phyloP scores from a whole-genome alignment of 106 monocot genomes.

The Dendrobium nobile region DNA sequence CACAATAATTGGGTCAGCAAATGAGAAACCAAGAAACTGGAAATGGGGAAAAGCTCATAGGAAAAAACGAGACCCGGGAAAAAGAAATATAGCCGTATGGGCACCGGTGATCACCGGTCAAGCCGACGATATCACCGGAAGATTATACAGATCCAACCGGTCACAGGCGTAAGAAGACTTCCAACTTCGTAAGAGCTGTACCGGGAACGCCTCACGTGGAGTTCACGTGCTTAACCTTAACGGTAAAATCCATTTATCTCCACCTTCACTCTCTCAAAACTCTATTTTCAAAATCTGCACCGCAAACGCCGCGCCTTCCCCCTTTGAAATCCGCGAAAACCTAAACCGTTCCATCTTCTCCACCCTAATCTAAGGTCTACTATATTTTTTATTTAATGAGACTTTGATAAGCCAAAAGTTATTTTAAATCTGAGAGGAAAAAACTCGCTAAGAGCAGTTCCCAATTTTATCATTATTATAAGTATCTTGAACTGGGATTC shows the following conservation, averaged over 20 bases:
- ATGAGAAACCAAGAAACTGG: neutral
- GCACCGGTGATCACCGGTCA: neutral
- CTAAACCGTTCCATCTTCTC: neutral
- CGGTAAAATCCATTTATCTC: slow-evolving; percentile 13
- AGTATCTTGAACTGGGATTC: neutral
- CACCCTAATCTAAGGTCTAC: neutral
- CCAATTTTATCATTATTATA: neutral
- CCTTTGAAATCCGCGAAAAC: neutral
- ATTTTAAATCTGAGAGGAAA: neutral
- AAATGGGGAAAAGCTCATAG: neutral
- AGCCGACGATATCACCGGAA: neutral
- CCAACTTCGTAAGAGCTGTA: slow-evolving; percentile 4
- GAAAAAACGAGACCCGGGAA: neutral
- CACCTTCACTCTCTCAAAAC: neutral
- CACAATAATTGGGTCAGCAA: neutral
- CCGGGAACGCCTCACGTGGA: neutral
- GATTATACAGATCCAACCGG: neutral
- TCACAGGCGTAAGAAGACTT: neutral
- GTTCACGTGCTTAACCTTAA: slow-evolving; percentile 18
- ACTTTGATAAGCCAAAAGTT: neutral
- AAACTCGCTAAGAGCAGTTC: neutral
- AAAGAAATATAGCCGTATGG: neutral
- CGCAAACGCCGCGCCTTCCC: slow-evolving; percentile 18
- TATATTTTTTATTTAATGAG: neutral
- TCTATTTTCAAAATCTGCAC: slow-evolving; percentile 12